Evolutionary conservation across 108 stramenopile species (phyloP), one percentile per base, ranked within the genome.

Genomic region (Cyclotella kingstonii): DNA sequence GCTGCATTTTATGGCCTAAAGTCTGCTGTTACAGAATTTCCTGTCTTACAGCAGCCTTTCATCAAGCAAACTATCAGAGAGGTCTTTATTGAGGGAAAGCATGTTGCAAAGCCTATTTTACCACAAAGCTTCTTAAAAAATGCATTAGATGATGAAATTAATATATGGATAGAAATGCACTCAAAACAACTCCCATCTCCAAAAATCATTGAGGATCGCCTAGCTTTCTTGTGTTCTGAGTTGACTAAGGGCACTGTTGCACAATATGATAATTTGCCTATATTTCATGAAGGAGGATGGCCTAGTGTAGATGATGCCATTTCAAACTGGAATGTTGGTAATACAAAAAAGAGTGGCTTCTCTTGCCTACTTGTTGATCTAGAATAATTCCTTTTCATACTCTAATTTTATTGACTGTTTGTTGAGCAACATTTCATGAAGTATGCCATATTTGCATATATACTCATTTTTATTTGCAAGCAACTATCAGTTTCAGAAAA

Each of bases 221-320:
- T 91, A 26, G 84, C 85, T 6, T 54, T 82, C 44, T 43, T 91
- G 8, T 91, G 90, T 62, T 65, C 84, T 12, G 49, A 69, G n/a
- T 30, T 76, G 27, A 74, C 63, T 7, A 38, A 26, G 33, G 80
- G 70, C 28, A 69, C 60, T 17, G 63, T 56, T 17, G 57, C 54
- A 47, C 77, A 78, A 18, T 91, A 85, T 42, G 83, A 81, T 41
- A 70, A 84, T 54, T 62, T 91, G 8, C 90, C 90, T 5, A 91
- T 91, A 85, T 89, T 84, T 78, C 87, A 91, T 60, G 83, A 86
- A 41, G 90, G 87, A 22, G 84, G 82, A 2, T 90, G 89, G 89
- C 89, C 89, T n/a, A 60, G 80, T 43, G 54, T 46, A 8, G 70
- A 64, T 31, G 41, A 53, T 70, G 48, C 41, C 11, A 26, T 60